A percentile compares a stretch with the other conserved stretches of the same genome.
These are phyloP conservation scores for Candida sanyiensis DNA, from an alignment of 805 yeast genomes.

Conservation along the genomic window DNA sequence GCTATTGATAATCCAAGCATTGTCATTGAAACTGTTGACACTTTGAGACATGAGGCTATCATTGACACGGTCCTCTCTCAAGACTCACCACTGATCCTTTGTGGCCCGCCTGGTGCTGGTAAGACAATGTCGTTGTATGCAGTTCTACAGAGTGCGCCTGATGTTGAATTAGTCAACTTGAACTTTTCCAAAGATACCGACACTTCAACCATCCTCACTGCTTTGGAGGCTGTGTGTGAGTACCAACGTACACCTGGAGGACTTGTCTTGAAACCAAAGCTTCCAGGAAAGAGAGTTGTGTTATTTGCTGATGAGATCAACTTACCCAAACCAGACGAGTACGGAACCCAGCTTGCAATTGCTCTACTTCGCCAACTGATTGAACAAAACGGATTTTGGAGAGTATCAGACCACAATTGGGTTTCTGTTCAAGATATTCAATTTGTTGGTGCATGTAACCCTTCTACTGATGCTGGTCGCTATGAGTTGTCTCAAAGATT, in stretches of 20 bases:
- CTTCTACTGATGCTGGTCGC: slow-evolving; percentile 79
- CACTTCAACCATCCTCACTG: slow-evolving; percentile 51
- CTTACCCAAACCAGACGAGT: slow-evolving; percentile 65
- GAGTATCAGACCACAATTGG: slow-evolving; percentile 55
- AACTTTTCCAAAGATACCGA: slow-evolving; percentile 82
- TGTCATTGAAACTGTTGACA: slow-evolving; percentile 76
- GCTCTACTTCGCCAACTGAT: slow-evolving; percentile 69
- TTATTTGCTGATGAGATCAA: slow-evolving; percentile 91
- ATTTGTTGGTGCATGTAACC: slow-evolving; percentile 94
- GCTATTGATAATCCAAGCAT: slow-evolving; percentile 53
- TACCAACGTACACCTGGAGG: slow-evolving; percentile 52
- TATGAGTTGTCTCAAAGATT: slow-evolving; percentile 51
- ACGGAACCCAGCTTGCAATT: slow-evolving; percentile 68
- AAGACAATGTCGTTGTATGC: slow-evolving; percentile 86
- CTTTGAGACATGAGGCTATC: slow-evolving; percentile 57
- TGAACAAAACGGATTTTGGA: slow-evolving; percentile 77
- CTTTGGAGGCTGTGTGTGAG: slow-evolving; percentile 68
- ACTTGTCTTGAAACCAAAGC: slow-evolving; percentile 47
- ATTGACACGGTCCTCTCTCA: slow-evolving; percentile 51
- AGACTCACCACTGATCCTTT: slow-evolving; percentile 58
- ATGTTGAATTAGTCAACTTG: slow-evolving; percentile 56
- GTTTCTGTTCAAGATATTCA: slow-evolving; percentile 57
- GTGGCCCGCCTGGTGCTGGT: slow-evolving; percentile 98
- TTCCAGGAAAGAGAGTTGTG: slow-evolving; percentile 64
- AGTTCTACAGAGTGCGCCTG: slow-evolving; percentile 52